Evolutionary conservation across 2,329 filamentous ascomycete genomes (phyloP).

Genomic region (Fusarium buharicum): DNA sequence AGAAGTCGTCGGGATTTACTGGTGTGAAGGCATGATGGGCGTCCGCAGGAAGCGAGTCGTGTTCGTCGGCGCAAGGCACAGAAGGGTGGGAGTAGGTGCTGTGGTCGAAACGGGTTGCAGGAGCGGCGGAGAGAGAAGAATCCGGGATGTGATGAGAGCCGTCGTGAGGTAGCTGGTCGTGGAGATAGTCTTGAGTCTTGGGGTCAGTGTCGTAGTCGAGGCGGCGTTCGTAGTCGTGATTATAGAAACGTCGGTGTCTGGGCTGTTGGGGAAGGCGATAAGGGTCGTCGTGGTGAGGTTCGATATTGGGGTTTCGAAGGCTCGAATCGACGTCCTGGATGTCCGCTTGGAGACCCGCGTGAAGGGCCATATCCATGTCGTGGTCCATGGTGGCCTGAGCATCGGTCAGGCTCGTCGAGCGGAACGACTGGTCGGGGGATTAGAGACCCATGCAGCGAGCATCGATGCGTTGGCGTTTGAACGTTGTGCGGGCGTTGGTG

Average conservation of each 20-base stretch:
- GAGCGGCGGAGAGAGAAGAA: conserved; percentile 34
- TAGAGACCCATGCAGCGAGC: conserved; percentile 58
- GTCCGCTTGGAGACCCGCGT: conserved; percentile 46
- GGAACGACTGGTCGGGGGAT: conserved; percentile 55
- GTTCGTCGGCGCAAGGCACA: conserved; percentile 41
- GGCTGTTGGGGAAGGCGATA: conserved; percentile 47
- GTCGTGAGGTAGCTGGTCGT: conserved; percentile 39
- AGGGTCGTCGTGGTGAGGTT: conserved; percentile 38
- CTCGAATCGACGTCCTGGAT: conserved; percentile 41
- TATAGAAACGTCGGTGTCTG: conserved; percentile 44
- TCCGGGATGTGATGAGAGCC: conserved; percentile 33
- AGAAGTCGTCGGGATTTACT: conserved; percentile 66
- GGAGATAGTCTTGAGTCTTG: conserved; percentile 36
- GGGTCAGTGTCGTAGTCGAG: conserved; percentile 30
- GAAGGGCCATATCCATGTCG: conserved; percentile 50
- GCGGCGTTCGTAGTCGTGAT: conserved; percentile 46
- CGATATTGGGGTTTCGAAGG: conserved; percentile 38
- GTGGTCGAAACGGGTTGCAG: conserved; percentile 30
- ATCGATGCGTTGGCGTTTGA: conserved; percentile 59
- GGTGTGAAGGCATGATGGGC: conserved; percentile 54
- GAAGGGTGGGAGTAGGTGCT: conserved; percentile 40
- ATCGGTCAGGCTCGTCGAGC: conserved; percentile 57
- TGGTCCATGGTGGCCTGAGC: conserved; percentile 61
- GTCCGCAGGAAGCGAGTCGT: conserved; percentile 38
- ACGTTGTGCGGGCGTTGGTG: conserved; percentile 49